phyloP scores from a whole-genome alignment of 2,329 filamentous ascomycete genomes.

The Delphinella strobiligena region DNA sequence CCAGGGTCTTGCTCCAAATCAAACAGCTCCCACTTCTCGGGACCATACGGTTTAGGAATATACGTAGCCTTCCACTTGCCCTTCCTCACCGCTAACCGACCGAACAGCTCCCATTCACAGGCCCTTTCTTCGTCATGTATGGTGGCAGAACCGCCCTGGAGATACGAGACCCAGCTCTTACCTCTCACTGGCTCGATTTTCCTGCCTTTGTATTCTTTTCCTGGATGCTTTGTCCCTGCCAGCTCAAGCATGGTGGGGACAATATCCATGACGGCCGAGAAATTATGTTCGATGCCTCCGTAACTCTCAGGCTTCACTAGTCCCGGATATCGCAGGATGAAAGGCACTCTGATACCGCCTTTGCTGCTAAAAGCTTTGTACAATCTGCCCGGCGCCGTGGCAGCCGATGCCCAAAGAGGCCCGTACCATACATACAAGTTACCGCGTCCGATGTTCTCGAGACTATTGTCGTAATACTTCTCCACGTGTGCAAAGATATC shows the following conservation, averaged over 20 bases:
- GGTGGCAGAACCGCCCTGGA: neutral
- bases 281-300: slow-evolving; percentile 18
- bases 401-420: slow-evolving; percentile 18
- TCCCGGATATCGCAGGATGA: slow-evolving; percentile 21
- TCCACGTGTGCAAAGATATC: slow-evolving; percentile 20
- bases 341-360: slow-evolving; percentile 26
- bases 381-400: slow-evolving; percentile 13
- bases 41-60: slow-evolving; percentile 18
- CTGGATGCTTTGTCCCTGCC: slow-evolving; percentile 21
- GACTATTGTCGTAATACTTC: slow-evolving; percentile 26
- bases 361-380: slow-evolving; percentile 16
- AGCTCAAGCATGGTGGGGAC: slow-evolving; percentile 25
- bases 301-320: slow-evolving; percentile 8
- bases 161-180: slow-evolving; percentile 19
- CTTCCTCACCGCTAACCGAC: slow-evolving; percentile 22
- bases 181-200: slow-evolving; percentile 22
- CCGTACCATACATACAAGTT: slow-evolving; percentile 27
- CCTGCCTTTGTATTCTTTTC: slow-evolving; percentile 16
- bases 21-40: slow-evolving; percentile 24
- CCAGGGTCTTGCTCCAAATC: slow-evolving; percentile 21
- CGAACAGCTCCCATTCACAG: slow-evolving; percentile 24
- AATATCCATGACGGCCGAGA: slow-evolving; percentile 28
- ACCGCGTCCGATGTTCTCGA: slow-evolving; percentile 23
- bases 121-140: slow-evolving; percentile 18
- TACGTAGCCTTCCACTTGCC: slow-evolving; percentile 25